Conservation (phyloP, 768 basidiomycete genomes). For the Russula foetens region DNA sequence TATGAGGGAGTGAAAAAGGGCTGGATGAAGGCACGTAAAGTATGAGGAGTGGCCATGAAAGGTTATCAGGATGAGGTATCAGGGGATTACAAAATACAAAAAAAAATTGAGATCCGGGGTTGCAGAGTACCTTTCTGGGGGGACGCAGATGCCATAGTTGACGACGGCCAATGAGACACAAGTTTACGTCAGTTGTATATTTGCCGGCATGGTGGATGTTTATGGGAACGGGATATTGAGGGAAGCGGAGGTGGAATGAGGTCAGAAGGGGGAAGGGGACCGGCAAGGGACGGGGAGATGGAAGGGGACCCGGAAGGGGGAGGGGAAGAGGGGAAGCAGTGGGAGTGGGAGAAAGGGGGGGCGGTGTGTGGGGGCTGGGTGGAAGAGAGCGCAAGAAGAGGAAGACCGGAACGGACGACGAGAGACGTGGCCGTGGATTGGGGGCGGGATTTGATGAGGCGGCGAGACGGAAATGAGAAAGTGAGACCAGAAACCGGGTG, state of each 20-base stretch:
- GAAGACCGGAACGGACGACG: constrained; percentile 1
- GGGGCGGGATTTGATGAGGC: not conserved
- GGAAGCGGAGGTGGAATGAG: constrained; percentile 6
- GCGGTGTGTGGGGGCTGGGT: not conserved
- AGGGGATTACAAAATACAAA: no score
- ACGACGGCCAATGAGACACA: constrained; percentile 1
- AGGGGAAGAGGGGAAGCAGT: not conserved
- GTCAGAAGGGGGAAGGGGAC: not conserved
- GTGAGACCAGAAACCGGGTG: not conserved
- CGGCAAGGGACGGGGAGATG: not conserved
- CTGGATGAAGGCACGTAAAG: constrained; percentile 4
- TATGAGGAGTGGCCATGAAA: not conserved
- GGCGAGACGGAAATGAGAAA: constrained; percentile 12
- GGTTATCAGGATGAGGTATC: not conserved
- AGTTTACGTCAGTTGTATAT: constrained; percentile 12
- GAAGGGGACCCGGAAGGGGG: not conserved
- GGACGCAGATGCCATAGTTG: constrained; percentile 8
- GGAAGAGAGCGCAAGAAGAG: not conserved
- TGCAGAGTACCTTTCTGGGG: not conserved
- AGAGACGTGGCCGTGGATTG: not conserved
- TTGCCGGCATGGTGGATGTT: not conserved
- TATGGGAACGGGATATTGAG: constrained; percentile 10
- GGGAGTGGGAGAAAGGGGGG: not conserved
- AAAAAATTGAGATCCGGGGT: not conserved
- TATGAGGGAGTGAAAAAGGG: no score